Evolutionary conservation across 805 yeast species (phyloP).

Genomic region (Huiozyma sinensis): DNA sequence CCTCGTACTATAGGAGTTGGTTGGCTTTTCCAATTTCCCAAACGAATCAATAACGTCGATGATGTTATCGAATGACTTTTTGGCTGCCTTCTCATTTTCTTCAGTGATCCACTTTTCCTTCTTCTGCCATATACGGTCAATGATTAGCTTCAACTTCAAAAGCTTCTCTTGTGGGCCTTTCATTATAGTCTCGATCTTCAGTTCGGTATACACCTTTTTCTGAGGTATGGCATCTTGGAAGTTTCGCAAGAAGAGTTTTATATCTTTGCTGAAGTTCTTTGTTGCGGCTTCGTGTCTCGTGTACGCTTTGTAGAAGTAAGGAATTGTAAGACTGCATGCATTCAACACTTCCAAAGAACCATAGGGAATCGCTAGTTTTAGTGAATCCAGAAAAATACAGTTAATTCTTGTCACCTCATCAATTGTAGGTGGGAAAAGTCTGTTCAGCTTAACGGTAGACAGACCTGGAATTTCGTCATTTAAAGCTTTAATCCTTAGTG

Average conservation of each 20-base stretch:
- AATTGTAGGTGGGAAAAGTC: slow-evolving; percentile 86
- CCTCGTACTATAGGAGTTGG: slow-evolving; percentile 46
- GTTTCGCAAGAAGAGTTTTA: slow-evolving; percentile 35
- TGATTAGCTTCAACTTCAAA: slow-evolving; percentile 55
- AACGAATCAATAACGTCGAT: slow-evolving; percentile 69
- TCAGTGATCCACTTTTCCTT: slow-evolving; percentile 34
- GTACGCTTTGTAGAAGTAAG: slow-evolving; percentile 86
- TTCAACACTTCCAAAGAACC: slow-evolving; percentile 71
- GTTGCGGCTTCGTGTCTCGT: slow-evolving; percentile 93
- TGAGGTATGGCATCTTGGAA: slow-evolving; percentile 20
- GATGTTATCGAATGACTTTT: slow-evolving; percentile 41
- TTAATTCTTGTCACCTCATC: slow-evolving; percentile 89
- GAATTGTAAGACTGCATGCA: slow-evolving; percentile 74
- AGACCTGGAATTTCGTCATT: slow-evolving; percentile 41
- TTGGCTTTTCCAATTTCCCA: slow-evolving; percentile 40
- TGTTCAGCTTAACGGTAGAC: slow-evolving; percentile 58
- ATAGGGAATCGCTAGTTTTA: slow-evolving; percentile 51
- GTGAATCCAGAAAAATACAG: slow-evolving; percentile 69
- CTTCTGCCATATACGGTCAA: slow-evolving; percentile 47
- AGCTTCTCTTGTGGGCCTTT: slow-evolving; percentile 59
- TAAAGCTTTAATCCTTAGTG: slow-evolving; percentile 60
- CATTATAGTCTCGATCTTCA: slow-evolving; percentile 49
- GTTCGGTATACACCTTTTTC: slow-evolving; percentile 33
- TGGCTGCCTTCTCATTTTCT: slow-evolving; percentile 16
- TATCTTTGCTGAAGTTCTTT: slow-evolving; percentile 42